Conservation (phyloP, 2,329 filamentous ascomycete species). For the Cercospora beticola region DNA sequence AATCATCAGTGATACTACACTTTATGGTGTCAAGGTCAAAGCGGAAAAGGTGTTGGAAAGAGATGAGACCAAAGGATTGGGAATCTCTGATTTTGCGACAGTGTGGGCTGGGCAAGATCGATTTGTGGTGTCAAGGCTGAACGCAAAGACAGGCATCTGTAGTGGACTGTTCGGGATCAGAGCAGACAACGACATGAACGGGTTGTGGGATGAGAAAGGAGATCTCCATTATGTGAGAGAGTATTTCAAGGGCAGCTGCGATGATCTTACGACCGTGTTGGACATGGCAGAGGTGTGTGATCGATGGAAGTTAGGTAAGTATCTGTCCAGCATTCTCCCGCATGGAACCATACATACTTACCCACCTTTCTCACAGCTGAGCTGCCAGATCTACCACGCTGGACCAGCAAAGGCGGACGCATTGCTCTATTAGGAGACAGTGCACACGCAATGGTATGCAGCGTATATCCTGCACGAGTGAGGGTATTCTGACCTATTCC, state of each 20-base stretch:
- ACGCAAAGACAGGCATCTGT: neutral
- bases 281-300: slow-evolving; percentile 11
- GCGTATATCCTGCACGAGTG: too few species aligned
- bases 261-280: slow-evolving; percentile 6
- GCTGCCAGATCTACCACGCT: slow-evolving; percentile 16
- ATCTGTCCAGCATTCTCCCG: neutral
- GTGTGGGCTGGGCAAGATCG: slow-evolving; percentile 11
- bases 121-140: slow-evolving; percentile 12
- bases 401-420: slow-evolving; percentile 14
- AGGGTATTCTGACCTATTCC: neutral
- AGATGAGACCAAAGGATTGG: slow-evolving; percentile 2
- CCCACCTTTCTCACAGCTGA: slow-evolving; percentile 7
- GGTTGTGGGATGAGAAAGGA: slow-evolving; percentile 16
- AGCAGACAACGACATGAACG: slow-evolving; percentile 9
- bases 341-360: neutral
- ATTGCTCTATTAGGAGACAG: slow-evolving; percentile 17
- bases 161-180: slow-evolving; percentile 8
- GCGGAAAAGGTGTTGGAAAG: neutral
- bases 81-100: slow-evolving; percentile 6
- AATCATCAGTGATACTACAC: slow-evolving; percentile 4
- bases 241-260: slow-evolving; percentile 11
- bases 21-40: slow-evolving; percentile 7
- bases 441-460: slow-evolving; percentile 16
- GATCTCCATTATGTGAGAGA: slow-evolving; percentile 14
- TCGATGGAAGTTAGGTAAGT: slow-evolving; percentile 18